Evolutionary conservation across 768 basidiomycete species (phyloP).

Genomic region (Xerocomellus intermedius): DNA sequence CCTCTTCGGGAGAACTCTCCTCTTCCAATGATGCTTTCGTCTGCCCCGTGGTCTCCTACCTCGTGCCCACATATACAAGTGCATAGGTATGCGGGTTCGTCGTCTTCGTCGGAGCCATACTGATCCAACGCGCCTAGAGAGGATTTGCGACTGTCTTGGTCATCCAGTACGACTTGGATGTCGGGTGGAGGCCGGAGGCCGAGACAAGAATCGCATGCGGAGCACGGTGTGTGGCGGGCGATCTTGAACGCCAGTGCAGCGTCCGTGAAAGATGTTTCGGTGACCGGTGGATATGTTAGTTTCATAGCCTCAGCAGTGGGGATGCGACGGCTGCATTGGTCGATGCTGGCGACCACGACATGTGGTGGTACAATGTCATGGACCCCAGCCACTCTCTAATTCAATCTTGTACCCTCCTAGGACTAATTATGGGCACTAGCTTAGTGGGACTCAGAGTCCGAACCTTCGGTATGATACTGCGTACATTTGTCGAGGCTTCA

Average conservation of each 20-base stretch:
- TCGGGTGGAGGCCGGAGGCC: conserved; percentile 66
- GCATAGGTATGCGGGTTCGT: conserved; percentile 52
- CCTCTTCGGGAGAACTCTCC: conserved; percentile 71
- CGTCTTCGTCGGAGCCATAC: conserved; percentile 73
- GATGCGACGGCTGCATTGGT: not conserved
- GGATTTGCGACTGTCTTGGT: conserved; percentile 39
- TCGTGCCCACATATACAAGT: conserved; percentile 71
- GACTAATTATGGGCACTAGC: too few relatives aligned
- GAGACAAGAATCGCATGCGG: conserved; percentile 60
- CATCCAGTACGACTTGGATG: conserved; percentile 59
- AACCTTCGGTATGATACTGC: too few relatives aligned
- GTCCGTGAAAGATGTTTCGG: conserved; percentile 47
- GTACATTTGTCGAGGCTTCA: too few relatives aligned
- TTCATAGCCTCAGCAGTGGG: conserved; percentile 43
- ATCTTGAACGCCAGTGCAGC: conserved; percentile 68
- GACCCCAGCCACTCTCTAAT: conserved; percentile 9
- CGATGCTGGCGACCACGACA: not conserved
- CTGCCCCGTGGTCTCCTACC: conserved; percentile 64
- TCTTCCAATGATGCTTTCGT: conserved; percentile 51
- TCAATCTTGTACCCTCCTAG: too few relatives aligned
- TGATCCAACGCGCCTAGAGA: conserved; percentile 55
- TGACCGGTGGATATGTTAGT: conserved; percentile 64
- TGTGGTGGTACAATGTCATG: not conserved
- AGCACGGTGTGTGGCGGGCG: conserved; percentile 77
- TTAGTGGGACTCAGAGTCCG: too few relatives aligned